Evolutionary conservation across 108 stramenopile species (phyloP).

Genomic region (Heterococcus sp.): DNA sequence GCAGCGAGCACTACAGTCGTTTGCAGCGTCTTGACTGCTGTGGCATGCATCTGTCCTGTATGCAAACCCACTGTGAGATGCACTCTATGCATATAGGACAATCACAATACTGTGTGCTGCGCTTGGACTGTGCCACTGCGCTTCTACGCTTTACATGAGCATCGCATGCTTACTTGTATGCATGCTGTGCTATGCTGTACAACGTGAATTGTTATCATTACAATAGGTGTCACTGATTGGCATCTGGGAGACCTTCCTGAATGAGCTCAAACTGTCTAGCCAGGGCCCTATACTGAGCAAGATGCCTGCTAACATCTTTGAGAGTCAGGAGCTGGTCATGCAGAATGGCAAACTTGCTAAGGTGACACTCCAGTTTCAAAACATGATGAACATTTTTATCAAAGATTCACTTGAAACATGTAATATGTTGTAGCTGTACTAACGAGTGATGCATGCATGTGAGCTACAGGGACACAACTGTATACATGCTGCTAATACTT

Average conservation of each 20-base stretch:
- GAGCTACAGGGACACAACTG: neutral
- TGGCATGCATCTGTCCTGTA: neutral
- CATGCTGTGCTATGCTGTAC: neutral
- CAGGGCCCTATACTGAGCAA: neutral
- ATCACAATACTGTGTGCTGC: too few relatives aligned
- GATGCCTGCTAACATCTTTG: conserved; percentile 61
- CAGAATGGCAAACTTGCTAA: conserved; percentile 68
- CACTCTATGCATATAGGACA: too few relatives aligned
- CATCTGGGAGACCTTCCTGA: conserved; percentile 39
- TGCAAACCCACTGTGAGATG: neutral
- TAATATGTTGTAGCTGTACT: too few relatives aligned
- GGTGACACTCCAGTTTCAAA: conserved; percentile 1
- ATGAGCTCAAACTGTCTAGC: conserved; percentile 49
- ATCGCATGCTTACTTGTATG: neutral
- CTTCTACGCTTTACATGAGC: neutral
- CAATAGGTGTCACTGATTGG: conserved; percentile 4
- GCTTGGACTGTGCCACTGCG: too few relatives aligned
- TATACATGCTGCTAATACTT: neutral
- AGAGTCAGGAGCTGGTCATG: conserved; percentile 40
- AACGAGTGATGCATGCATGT: too few relatives aligned
- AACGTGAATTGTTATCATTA: too few relatives aligned
- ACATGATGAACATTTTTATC: too few relatives aligned
- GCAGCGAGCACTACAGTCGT: neutral
- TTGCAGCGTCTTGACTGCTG: neutral
- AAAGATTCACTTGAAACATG: too few relatives aligned